Conservation (phyloP, 208 protist genomes). For the Lotmaria passim region DNA sequence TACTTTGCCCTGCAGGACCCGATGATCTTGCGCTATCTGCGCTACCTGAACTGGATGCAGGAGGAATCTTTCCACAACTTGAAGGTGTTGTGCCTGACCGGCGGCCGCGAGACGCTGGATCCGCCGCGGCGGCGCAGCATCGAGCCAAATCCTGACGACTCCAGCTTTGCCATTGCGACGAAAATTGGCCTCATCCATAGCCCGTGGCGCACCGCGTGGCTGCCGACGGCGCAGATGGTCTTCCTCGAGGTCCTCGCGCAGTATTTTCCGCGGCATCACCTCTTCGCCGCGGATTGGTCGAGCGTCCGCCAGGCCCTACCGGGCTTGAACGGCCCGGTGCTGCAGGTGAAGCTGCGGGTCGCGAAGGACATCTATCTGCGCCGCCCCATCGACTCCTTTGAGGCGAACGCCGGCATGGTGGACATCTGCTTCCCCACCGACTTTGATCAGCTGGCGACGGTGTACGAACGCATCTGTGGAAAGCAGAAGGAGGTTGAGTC, state of each 20-base stretch:
- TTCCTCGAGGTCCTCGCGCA: slow-evolving; percentile 74
- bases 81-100: slow-evolving; percentile 85
- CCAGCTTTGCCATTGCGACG: slow-evolving; percentile 50
- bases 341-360: slow-evolving; percentile 84
- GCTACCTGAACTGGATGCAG: slow-evolving; percentile 88
- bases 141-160: slow-evolving; percentile 65
- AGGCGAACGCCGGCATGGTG: slow-evolving; percentile 82
- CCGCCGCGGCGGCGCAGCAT: slow-evolving; percentile 55
- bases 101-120: slow-evolving; percentile 78
- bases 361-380: slow-evolving; percentile 83
- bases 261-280: slow-evolving; percentile 86
- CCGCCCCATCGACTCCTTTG: slow-evolving; percentile 53
- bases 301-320: slow-evolving; percentile 63
- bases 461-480: slow-evolving; percentile 78
- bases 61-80: slow-evolving; percentile 87
- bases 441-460: slow-evolving; percentile 70
- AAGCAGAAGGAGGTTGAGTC: slow-evolving; percentile 67
- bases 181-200: slow-evolving; percentile 80
- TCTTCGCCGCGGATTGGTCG: slow-evolving; percentile 80
- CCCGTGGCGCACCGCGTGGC: slow-evolving; percentile 74
- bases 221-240: slow-evolving; percentile 82
- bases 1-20: slow-evolving; percentile 74
- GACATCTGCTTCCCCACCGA: slow-evolving; percentile 91
- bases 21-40: slow-evolving; percentile 83
- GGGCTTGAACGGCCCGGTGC: slow-evolving; percentile 77